These are phyloP conservation scores for Calocera cornea DNA, from an alignment of 768 basidiomycete genomes.

Conservation along the genomic window DNA sequence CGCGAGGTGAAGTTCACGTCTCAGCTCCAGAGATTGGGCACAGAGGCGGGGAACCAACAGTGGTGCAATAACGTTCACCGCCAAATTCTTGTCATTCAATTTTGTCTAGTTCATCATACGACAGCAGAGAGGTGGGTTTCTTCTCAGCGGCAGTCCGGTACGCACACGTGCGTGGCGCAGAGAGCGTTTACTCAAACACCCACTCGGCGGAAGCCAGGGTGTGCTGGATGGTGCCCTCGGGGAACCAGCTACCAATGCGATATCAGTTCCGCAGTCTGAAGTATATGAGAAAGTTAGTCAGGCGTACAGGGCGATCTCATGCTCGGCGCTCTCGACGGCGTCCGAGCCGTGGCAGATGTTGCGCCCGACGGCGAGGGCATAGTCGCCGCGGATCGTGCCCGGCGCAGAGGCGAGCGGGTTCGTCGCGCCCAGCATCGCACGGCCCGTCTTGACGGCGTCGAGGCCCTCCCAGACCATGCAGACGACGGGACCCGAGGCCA, in stretches of 20 bases:
- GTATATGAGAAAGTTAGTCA: neutral
- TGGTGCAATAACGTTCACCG: no score
- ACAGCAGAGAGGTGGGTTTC: no score
- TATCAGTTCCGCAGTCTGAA: neutral
- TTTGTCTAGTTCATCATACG: neutral
- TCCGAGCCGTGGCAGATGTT: slow-evolving; percentile 91
- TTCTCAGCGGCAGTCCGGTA: no score
- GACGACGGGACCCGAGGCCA: slow-evolving; percentile 90
- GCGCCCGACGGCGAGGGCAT: slow-evolving; percentile 82
- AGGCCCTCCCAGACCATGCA: slow-evolving; percentile 93
- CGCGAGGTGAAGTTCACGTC: no score
- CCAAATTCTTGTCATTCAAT: neutral
- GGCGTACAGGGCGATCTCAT: slow-evolving; percentile 77
- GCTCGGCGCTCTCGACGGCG: slow-evolving; percentile 76
- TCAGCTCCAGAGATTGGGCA: no score
- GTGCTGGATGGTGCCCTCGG: slow-evolving; percentile 68
- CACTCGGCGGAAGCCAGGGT: slow-evolving; percentile 47
- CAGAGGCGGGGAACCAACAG: no score
- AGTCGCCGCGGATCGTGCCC: slow-evolving; percentile 94
- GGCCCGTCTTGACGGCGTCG: slow-evolving; percentile 88
- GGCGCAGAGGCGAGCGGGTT: slow-evolving; percentile 84
- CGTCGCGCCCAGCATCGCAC: slow-evolving; percentile 89
- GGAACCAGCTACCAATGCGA: slow-evolving; percentile 64
- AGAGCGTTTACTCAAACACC: slow-evolving; percentile 57
- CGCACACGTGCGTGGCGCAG: neutral